Evolutionary conservation across 202 grass and related monocot species (phyloP), one percentile per base, ranked within the genome.

Genomic region (Dendrocalamus latiflorus): DNA sequence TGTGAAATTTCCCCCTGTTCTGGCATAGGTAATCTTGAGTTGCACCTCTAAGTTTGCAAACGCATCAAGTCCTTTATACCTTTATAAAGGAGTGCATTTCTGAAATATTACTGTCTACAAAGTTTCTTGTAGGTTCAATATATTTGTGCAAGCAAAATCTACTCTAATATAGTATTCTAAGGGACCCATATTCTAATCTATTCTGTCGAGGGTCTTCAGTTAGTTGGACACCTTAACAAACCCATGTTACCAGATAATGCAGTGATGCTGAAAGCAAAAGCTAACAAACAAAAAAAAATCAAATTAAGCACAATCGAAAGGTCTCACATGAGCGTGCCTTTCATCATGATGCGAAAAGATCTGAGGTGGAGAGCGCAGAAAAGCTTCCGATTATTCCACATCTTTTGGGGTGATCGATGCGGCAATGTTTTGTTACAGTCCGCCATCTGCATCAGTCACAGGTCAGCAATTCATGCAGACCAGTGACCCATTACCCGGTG

Each of bases 181-280:
- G 26, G 42, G 75, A 36, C 41, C 41, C 48, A 11, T 6, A 21
- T 24, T 73, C 48, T 36, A 34, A 53, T 53, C 9, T 18, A 37
- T 22, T 38, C 18, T 3, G 34, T 36, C 22, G 18, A 11, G 6
- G 12, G 25, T 28, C 10, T 62, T 30, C 24, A 69, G 48, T 70
- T 68, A 4, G 61, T 45, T 81, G 76, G 76, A 76, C 70, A 72
- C 34, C 65, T 80, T 89, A 85, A 77, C 72, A 48, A 85, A 59
- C 75, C 81, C 79, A 84, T 89, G 77, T 85, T 86, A 86, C 76
- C 64, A n/a, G 53, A 75, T 20, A 60, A 72, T 36, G 77, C 65
- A 75, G 8, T 12, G 67, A 77, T 8, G 57, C 65, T 85, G 87
- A 85, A 80, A 83, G 67, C 74, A 58, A 74, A 51, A 71, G 77